These are phyloP conservation scores for Stephania japonica DNA, from an alignment of 164 flowering plant species.

Conservation along the genomic window DNA sequence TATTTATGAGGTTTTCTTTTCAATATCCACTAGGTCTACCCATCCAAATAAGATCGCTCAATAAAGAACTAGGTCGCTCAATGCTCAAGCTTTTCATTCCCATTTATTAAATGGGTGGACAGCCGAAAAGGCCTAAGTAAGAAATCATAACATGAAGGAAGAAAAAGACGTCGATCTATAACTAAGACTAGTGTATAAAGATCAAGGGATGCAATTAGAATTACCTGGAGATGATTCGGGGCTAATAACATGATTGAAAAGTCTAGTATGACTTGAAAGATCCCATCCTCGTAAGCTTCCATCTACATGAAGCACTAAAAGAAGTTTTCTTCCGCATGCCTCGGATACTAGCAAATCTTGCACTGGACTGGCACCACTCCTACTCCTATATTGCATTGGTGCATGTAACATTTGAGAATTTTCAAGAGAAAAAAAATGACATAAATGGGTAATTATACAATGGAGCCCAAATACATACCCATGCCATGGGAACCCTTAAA, in stretches of 20 bases:
- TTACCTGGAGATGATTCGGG: conserved; percentile 44
- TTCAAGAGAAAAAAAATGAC: background rate
- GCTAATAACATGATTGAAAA: conserved; percentile 44
- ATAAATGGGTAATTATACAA: too few relatives aligned
- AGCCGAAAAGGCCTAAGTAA: background rate
- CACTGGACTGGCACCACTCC: conserved; percentile 36
- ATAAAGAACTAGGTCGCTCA: too few relatives aligned
- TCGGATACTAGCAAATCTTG: conserved; percentile 47
- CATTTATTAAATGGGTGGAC: background rate
- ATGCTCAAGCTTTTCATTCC: background rate
- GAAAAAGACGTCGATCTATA: background rate
- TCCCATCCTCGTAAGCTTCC: conserved; percentile 82
- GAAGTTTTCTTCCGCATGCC: conserved; percentile 37
- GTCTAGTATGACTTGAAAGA: conserved; percentile 37
- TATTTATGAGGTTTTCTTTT: background rate
- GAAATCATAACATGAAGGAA: background rate
- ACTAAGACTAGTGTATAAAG: background rate
- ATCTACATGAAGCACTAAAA: conserved; percentile 75
- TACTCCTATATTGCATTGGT: conserved; percentile 44
- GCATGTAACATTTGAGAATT: background rate
- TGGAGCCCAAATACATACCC: too few relatives aligned
- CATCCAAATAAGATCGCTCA: too few relatives aligned
- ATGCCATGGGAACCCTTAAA: too few relatives aligned
- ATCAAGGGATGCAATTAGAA: conserved; percentile 3
- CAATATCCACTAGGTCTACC: background rate